A percentile compares a stretch with the other conserved stretches of the same genome.
Evolutionary conservation across 129 eudicot species (phyloP).

Genomic region (Artemisia tridentata): DNA sequence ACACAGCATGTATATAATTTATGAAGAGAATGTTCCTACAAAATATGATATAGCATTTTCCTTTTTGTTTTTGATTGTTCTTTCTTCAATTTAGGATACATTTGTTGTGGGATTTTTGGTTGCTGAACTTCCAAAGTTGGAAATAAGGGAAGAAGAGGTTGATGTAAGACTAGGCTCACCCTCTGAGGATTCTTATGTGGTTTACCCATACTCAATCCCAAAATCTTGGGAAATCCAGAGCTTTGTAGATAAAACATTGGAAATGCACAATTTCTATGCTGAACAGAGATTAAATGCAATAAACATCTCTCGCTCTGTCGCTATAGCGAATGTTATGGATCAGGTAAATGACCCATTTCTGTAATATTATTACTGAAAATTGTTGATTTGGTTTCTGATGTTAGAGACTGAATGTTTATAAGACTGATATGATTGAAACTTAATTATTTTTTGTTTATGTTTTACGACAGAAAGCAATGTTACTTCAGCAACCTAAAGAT

Average conservation of each 20-base stretch:
- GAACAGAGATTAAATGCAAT: conserved; percentile 84
- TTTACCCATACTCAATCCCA: conserved; percentile 52
- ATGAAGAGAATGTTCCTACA: background rate
- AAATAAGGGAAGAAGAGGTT: conserved; percentile 35
- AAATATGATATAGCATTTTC: conserved; percentile 13
- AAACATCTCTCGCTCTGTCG: conserved; percentile 82
- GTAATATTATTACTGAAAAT: background rate
- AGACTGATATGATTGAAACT: background rate
- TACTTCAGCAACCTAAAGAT: conserved; percentile 66
- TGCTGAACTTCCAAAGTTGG: conserved; percentile 79
- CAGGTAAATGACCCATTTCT: conserved; percentile 62
- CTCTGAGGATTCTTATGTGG: conserved; percentile 45
- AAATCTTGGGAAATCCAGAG: conserved; percentile 56
- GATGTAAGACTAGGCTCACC: conserved; percentile 39
- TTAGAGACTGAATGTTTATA: background rate
- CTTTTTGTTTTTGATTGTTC: conserved; percentile 39
- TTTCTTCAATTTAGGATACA: conserved; percentile 47
- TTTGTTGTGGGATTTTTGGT: conserved; percentile 96
- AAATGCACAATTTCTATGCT: conserved; percentile 51
- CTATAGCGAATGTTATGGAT: conserved; percentile 98
- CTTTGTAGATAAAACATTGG: conserved; percentile 43
- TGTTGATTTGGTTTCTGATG: background rate
- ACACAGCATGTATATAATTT: conserved; percentile 55
- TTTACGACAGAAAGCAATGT: conserved; percentile 72
- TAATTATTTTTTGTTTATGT: conserved; percentile 14